phyloP scores from a whole-genome alignment of 257 asterid species.

The Jaltomata sinuosa region DNA sequence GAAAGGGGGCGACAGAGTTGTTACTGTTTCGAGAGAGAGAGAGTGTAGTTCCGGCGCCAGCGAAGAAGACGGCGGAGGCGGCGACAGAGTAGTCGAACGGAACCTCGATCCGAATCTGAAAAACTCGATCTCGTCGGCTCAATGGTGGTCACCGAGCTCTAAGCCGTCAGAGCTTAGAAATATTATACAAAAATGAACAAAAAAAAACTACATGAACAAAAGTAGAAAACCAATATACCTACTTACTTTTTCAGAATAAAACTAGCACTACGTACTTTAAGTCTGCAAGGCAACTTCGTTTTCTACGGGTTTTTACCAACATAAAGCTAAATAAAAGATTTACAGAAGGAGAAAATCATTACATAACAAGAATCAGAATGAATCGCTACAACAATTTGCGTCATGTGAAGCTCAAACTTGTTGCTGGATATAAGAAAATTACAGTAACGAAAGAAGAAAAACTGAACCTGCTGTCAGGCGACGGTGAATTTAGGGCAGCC shows the following conservation, averaged over 20 bases:
- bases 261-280: not conserved
- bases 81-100: too few species aligned
- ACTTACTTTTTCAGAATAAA: not conserved
- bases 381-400: not conserved
- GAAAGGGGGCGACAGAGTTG: too few species aligned
- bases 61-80: too few species aligned
- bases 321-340: not conserved
- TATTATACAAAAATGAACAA: not conserved
- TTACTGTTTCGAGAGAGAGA: too few species aligned
- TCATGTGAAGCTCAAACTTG: too few species aligned
- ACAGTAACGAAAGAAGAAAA: not conserved
- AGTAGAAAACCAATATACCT: not conserved
- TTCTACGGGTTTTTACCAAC: not conserved
- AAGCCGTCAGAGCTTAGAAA: too few species aligned
- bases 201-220: not conserved
- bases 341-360: not conserved
- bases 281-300: not conserved
- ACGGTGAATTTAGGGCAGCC: not conserved
- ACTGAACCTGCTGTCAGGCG: not conserved
- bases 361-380: not conserved
- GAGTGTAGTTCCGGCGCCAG: too few species aligned
- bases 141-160: too few species aligned
- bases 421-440: not conserved
- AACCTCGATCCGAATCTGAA: too few species aligned
- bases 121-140: too few species aligned